A percentile compares a stretch with the other conserved stretches of the same genome.
These are phyloP conservation scores for Barnettozyma populi DNA, from an alignment of 805 yeast species.

Conservation along the genomic window DNA sequence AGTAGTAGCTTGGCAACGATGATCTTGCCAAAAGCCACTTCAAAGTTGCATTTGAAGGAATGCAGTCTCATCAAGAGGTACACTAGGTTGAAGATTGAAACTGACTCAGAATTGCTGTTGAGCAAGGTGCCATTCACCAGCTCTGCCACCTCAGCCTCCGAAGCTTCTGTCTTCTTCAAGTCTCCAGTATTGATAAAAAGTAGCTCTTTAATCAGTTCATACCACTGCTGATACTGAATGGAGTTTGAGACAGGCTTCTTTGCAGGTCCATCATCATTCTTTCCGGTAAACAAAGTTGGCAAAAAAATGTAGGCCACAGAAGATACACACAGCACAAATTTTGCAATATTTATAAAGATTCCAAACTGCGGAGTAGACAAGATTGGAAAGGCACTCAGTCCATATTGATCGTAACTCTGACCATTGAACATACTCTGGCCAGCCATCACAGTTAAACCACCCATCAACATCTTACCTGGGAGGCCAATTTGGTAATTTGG, in stretches of 20 bases:
- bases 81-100: constrained; percentile 8
- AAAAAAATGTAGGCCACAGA: constrained; percentile 18
- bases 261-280: background rate
- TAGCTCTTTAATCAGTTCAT: constrained; percentile 20
- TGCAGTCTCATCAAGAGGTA: constrained; percentile 17
- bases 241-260: constrained; percentile 1
- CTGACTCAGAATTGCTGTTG: background rate
- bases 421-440: constrained; percentile 28
- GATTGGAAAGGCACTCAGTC: constrained; percentile 39
- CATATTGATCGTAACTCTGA: constrained; percentile 34
- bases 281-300: constrained; percentile 13
- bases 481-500: constrained; percentile 22
- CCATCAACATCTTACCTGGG: constrained; percentile 36
- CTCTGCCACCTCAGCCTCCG: constrained; percentile 16
- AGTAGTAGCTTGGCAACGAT: constrained; percentile 18
- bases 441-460: constrained; percentile 46
- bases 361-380: constrained; percentile 25
- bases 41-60: constrained; percentile 18
- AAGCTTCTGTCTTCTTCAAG: constrained; percentile 7
- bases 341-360: constrained; percentile 24
- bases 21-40: constrained; percentile 23
- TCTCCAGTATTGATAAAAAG: constrained; percentile 22
- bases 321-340: constrained; percentile 24
- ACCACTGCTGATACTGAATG: constrained; percentile 18
- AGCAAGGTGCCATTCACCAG: constrained; percentile 17